A percentile compares a stretch with the other conserved stretches of the same genome.
phyloP scores from a whole-genome alignment of 2,329 filamentous ascomycete genomes.

The Beauveria bassiana region DNA sequence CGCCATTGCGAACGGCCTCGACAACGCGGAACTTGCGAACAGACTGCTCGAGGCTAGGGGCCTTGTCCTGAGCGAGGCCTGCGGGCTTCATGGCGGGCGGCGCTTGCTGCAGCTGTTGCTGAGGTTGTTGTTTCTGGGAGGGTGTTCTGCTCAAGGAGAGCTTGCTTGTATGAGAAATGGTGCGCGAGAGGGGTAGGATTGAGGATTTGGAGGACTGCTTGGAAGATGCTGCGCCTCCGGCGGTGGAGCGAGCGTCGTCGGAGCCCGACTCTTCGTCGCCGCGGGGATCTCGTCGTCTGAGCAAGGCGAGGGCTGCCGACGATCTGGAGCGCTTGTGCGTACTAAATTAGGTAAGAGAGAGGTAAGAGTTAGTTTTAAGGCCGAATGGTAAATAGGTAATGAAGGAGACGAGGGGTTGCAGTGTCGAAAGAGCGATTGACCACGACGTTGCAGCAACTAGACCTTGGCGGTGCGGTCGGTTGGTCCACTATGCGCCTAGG shows the following conservation, averaged over 20 bases:
- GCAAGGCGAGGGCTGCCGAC: constrained; percentile 41
- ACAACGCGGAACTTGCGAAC: constrained; percentile 92
- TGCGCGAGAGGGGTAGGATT: constrained; percentile 28
- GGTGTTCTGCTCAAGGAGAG: constrained; percentile 39
- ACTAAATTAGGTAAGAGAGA: constrained; percentile 15
- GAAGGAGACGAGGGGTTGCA: neutral
- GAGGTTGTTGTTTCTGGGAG: constrained; percentile 19
- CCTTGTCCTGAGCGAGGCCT: constrained; percentile 30
- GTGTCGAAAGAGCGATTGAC: neutral
- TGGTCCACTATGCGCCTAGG: constrained; percentile 5
- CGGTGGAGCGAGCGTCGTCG: constrained; percentile 39
- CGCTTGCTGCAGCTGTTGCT: constrained; percentile 25
- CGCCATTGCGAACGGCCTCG: constrained; percentile 82
- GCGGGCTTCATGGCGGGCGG: constrained; percentile 14
- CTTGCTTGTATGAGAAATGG: constrained; percentile 34
- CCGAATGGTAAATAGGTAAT: neutral
- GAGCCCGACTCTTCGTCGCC: constrained; percentile 46
- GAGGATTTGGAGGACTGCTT: constrained; percentile 23
- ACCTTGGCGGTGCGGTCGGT: neutral
- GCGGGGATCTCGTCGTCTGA: constrained; percentile 44
- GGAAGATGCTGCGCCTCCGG: constrained; percentile 26
- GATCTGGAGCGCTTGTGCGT: constrained; percentile 49
- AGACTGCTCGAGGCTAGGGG: constrained; percentile 73
- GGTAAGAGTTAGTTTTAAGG: constrained; percentile 6
- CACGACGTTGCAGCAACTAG: neutral